phyloP scores from a whole-genome alignment of 1,284 basidiomycete species.

The Ceratobasidium sp. region DNA sequence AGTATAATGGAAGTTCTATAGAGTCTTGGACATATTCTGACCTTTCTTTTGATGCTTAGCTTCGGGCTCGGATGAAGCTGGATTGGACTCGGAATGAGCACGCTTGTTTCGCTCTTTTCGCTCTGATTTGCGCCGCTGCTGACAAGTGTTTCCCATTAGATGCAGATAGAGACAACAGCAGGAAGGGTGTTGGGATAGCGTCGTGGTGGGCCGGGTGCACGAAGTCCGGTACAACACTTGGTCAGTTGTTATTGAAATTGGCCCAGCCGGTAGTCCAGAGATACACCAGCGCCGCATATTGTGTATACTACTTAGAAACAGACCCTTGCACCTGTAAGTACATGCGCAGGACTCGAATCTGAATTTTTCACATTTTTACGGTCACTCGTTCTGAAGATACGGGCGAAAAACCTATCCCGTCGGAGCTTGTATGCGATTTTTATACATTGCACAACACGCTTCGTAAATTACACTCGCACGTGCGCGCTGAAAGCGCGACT shows the following conservation, averaged over 20 bases:
- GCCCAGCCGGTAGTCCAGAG: neutral
- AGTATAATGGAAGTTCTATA: too few relatives aligned
- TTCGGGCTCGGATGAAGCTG: neutral
- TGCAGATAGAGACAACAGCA: neutral
- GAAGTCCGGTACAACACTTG: neutral
- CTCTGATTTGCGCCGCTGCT: neutral
- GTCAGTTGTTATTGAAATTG: neutral
- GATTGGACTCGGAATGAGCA: slow-evolving; percentile 1
- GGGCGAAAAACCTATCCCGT: neutral
- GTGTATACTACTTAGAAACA: too few relatives aligned
- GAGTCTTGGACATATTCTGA: too few relatives aligned
- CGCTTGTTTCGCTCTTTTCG: slow-evolving; percentile 2
- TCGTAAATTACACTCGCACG: neutral
- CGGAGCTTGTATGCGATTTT: neutral
- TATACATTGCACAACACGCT: neutral
- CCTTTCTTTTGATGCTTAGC: neutral
- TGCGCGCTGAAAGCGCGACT: neutral
- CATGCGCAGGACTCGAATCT: neutral
- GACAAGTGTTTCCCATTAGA: neutral
- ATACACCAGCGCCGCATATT: neutral
- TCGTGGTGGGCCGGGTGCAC: neutral
- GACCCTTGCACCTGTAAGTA: neutral
- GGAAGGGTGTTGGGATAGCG: neutral
- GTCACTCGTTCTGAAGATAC: neutral
- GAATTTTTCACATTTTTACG: neutral